Conservation (phyloP, 2,329 filamentous ascomycete species). For the Aschersonia sp. region DNA sequence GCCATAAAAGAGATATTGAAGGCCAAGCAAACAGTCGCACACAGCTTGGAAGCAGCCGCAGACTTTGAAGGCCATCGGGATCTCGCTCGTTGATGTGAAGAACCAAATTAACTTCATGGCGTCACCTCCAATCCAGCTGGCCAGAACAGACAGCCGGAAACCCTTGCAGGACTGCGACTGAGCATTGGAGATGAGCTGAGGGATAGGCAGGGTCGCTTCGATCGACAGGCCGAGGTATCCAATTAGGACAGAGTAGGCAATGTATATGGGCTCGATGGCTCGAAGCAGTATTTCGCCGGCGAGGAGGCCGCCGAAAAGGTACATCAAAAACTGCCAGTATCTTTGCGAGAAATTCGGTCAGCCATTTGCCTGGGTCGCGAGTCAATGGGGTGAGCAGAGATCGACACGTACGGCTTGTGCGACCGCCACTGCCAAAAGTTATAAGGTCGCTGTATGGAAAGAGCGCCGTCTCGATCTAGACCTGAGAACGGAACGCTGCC, state of each 20-base stretch:
- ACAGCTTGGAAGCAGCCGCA: constrained; percentile 69
- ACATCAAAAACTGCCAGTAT: constrained; percentile 67
- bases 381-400: neutral
- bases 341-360: constrained; percentile 10
- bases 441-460: constrained; percentile 44
- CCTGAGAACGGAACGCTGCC: constrained; percentile 48
- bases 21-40: constrained; percentile 60
- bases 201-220: constrained; percentile 69
- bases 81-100: constrained; percentile 53
- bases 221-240: constrained; percentile 65
- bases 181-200: constrained; percentile 61
- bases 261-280: constrained; percentile 40
- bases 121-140: constrained; percentile 67
- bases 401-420: constrained; percentile 42
- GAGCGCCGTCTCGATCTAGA: constrained; percentile 20
- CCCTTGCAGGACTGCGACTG: constrained; percentile 58
- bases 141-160: constrained; percentile 61
- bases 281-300: constrained; percentile 54
- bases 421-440: constrained; percentile 75
- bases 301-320: constrained; percentile 46
- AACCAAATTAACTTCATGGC: constrained; percentile 83
- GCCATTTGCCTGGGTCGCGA: no score
- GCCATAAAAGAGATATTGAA: constrained; percentile 61
- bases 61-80: constrained; percentile 67
- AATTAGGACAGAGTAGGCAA: constrained; percentile 49